Conservation (phyloP, 1,284 basidiomycete genomes). For the Golubevia sp. region DNA sequence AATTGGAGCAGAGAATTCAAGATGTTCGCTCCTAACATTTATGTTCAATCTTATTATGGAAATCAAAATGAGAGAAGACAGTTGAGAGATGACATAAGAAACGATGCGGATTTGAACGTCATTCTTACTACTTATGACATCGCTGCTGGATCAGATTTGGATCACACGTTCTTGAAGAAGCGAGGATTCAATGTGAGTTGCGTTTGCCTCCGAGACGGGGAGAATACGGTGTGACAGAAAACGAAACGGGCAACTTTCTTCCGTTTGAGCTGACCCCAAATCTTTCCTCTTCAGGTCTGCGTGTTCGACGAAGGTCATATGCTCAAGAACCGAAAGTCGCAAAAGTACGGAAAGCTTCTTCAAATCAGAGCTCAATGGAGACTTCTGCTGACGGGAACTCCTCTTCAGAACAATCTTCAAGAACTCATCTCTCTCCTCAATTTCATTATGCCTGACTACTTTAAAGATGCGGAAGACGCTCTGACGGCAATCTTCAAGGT, state of each 20-base stretch:
- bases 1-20: conserved; percentile 98
- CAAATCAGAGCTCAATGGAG: conserved; percentile 86
- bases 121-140: conserved; percentile 95
- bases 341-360: conserved; percentile 87
- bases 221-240: conserved; percentile 4
- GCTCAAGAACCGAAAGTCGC: conserved; percentile 94
- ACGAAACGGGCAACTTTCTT: neutral
- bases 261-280: neutral
- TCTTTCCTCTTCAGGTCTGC: conserved; percentile 15
- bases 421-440: conserved; percentile 97
- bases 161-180: conserved; percentile 84
- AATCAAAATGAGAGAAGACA: conserved; percentile 82
- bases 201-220: conserved; percentile 19
- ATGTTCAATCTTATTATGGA: conserved; percentile 92
- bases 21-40: conserved; percentile 81
- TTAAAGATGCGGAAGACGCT: conserved; percentile 74
- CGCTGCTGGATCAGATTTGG: conserved; percentile 81
- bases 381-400: conserved; percentile 91
- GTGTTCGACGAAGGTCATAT: conserved; percentile 95
- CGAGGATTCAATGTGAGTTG: conserved; percentile 81
- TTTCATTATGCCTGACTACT: conserved; percentile 92
- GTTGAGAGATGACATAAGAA: conserved; percentile 71
- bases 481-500: conserved; percentile 96
- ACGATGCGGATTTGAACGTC: conserved; percentile 80
- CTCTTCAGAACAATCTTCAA: conserved; percentile 80